phyloP scores from a whole-genome alignment of 805 yeast genomes.

The Citeromyces matritensis region DNA sequence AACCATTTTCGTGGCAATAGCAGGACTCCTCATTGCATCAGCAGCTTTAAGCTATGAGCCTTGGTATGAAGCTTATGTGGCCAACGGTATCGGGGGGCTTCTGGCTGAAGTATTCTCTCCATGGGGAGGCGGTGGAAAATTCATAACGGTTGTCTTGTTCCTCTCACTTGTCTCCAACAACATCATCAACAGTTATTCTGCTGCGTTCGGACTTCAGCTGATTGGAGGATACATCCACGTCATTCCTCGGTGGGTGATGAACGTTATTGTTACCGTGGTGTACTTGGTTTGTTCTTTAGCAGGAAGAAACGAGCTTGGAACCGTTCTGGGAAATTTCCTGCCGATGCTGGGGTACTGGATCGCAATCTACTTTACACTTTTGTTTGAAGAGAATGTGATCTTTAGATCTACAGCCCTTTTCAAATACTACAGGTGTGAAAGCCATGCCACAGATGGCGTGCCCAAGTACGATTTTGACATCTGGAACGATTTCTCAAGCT shows the following conservation, averaged over 20 bases:
- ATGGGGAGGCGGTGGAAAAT: constrained; percentile 72
- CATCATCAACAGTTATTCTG: constrained; percentile 67
- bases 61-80: constrained; percentile 42
- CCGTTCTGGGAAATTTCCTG: constrained; percentile 63
- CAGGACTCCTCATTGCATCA: constrained; percentile 59
- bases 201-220: constrained; percentile 67
- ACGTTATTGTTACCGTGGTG: constrained; percentile 42
- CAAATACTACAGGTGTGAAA: constrained; percentile 25
- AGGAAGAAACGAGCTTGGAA: constrained; percentile 59
- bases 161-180: constrained; percentile 72
- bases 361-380: constrained; percentile 58
- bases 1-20: constrained; percentile 58
- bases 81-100: constrained; percentile 64
- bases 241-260: constrained; percentile 71
- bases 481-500: constrained; percentile 48
- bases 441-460: constrained; percentile 11
- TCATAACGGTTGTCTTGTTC: constrained; percentile 53
- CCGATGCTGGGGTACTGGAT: constrained; percentile 94
- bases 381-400: constrained; percentile 57
- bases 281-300: constrained; percentile 61
- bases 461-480: constrained; percentile 54
- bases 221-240: constrained; percentile 33
- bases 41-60: constrained; percentile 41
- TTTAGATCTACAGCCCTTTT: constrained; percentile 41
- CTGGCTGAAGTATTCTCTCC: constrained; percentile 45